phyloP scores from a whole-genome alignment of 345 rosid genomes.

The Eucalyptus polyanthemos region DNA sequence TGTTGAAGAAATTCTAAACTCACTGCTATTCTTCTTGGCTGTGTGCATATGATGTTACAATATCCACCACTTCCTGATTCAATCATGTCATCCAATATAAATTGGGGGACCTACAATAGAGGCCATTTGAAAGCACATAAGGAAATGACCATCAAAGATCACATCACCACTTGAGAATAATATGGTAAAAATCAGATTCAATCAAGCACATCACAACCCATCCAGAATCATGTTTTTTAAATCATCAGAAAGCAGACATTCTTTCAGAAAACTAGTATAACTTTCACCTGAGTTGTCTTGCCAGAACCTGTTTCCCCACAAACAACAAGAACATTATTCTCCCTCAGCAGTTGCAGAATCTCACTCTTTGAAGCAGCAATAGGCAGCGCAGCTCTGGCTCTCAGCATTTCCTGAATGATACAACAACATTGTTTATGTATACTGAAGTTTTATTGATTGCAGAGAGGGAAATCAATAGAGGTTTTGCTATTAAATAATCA shows the following conservation, averaged over 20 bases:
- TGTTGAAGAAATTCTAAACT: slow-evolving; percentile 2
- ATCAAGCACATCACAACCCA: background rate
- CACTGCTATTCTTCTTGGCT: slow-evolving; percentile 92
- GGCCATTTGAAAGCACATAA: background rate
- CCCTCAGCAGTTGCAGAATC: slow-evolving; percentile 57
- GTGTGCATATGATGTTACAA: slow-evolving; percentile 90
- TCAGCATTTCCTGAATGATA: slow-evolving; percentile 50
- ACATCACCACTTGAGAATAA: background rate
- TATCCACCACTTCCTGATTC: slow-evolving; percentile 69
- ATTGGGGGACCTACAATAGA: slow-evolving; percentile 76
- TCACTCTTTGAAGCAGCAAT: slow-evolving; percentile 56
- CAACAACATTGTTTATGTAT: background rate
- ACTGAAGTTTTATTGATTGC: background rate
- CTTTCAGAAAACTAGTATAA: background rate
- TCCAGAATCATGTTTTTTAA: background rate
- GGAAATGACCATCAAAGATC: background rate
- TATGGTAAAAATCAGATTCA: background rate
- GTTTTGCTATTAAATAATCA: background rate
- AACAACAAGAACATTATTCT: slow-evolving; percentile 66
- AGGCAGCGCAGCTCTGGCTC: slow-evolving; percentile 63
- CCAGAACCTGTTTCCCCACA: slow-evolving; percentile 99
- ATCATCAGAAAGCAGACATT: background rate
- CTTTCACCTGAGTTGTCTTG: slow-evolving; percentile 83
- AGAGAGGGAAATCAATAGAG: background rate
- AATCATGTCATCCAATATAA: slow-evolving; percentile 87